A percentile compares a stretch with the other conserved stretches of the same genome.
Conservation (phyloP, 495 filamentous ascomycete species). For the Melanomma pulvis-pyrius region DNA sequence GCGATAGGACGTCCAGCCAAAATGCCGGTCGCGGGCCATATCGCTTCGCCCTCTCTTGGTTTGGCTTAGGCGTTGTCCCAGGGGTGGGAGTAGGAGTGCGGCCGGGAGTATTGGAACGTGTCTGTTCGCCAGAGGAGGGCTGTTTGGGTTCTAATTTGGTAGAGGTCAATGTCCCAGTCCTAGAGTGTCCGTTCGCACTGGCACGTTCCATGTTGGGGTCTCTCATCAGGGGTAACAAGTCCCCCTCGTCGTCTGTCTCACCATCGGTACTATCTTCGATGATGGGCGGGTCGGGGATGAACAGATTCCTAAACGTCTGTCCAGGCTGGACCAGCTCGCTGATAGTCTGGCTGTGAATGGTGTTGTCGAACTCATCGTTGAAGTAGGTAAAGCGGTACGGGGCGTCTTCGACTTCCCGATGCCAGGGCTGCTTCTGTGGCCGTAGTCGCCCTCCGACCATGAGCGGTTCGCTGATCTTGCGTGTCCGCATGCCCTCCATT, state of each 20-base stretch:
- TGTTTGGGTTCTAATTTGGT: constrained; percentile 12
- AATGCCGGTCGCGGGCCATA: constrained; percentile 91
- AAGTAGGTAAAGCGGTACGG: constrained; percentile 98
- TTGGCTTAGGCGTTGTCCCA: constrained; percentile 25
- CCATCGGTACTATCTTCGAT: constrained; percentile 52
- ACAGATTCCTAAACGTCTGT: constrained; percentile 79
- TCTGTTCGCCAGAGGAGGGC: constrained; percentile 34
- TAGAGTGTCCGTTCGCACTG: constrained; percentile 18
- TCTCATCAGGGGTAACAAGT: constrained; percentile 19
- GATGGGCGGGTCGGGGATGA: constrained; percentile 72
- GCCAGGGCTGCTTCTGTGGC: constrained; percentile 79
- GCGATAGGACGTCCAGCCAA: constrained; percentile 91
- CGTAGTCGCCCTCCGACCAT: constrained; percentile 85
- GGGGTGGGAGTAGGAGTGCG: constrained; percentile 19
- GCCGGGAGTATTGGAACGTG: constrained; percentile 27
- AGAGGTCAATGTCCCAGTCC: constrained; percentile 7
- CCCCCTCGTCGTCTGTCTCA: constrained; percentile 41
- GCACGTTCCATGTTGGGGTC: constrained; percentile 1
- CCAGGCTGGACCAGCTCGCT: constrained; percentile 88
- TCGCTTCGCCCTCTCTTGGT: constrained; percentile 57
- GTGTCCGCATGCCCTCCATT: constrained; percentile 76
- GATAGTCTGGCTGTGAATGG: constrained; percentile 92
- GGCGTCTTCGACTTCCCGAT: constrained; percentile 82
- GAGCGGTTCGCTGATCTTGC: constrained; percentile 91
- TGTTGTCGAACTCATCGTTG: constrained; percentile 92